Percentiles rank a stretch among this genome's conserved stretches.
phyloP scores from a whole-genome alignment of 2,329 filamentous ascomycete species.

The Cephalotrichum gorgonifer region DNA sequence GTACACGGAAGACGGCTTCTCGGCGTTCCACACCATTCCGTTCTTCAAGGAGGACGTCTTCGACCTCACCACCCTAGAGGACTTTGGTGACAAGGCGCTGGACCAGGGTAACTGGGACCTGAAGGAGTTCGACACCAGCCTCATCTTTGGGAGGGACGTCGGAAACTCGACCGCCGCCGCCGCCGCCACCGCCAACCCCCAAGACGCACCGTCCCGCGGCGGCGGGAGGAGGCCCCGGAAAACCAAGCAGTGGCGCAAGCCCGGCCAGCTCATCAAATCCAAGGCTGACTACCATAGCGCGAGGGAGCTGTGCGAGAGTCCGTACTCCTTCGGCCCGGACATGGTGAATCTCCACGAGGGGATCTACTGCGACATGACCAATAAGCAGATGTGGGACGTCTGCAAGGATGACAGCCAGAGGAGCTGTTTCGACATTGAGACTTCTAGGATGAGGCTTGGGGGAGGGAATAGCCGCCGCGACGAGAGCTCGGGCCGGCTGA shows the following conservation, averaged over 20 bases:
- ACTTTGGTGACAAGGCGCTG: background rate
- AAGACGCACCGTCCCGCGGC: background rate
- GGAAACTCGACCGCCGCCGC: background rate
- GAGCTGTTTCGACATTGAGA: background rate
- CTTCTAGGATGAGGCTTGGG: background rate
- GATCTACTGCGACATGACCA: conserved; percentile 17
- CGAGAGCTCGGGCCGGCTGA: background rate
- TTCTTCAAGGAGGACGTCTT: background rate
- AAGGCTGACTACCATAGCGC: conserved; percentile 7
- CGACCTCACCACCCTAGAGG: background rate
- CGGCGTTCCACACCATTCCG: background rate
- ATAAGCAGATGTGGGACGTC: conserved; percentile 10
- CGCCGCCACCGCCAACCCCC: background rate
- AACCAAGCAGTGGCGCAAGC: background rate
- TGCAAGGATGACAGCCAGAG: background rate
- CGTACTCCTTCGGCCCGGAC: conserved; percentile 13
- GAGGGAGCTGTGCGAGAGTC: conserved; percentile 11
- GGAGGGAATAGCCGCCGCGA: background rate
- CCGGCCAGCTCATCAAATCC: background rate
- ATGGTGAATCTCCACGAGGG: conserved; percentile 11
- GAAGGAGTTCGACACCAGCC: background rate
- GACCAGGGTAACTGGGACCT: background rate
- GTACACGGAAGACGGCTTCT: background rate
- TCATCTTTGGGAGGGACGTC: background rate
- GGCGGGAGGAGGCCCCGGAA: too few relatives aligned